These are phyloP conservation scores for Aphanoascus verrucosus DNA, from an alignment of 2,329 filamentous ascomycete species.

Conservation along the genomic window DNA sequence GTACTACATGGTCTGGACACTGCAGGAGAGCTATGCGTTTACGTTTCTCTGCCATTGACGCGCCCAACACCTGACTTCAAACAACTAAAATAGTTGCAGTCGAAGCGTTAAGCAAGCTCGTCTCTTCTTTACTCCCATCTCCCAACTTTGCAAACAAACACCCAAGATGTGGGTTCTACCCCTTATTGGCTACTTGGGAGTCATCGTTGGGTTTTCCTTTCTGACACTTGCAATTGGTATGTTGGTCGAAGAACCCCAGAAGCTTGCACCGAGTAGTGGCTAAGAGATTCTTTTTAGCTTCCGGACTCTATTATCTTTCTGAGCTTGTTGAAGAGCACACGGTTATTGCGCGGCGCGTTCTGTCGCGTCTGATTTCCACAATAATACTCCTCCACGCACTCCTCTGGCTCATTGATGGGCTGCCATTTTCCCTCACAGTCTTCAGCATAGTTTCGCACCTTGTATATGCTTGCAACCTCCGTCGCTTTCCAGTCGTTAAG, in stretches of 20 bases:
- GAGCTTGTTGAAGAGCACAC: slow-evolving; percentile 98
- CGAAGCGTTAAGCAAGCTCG: background rate
- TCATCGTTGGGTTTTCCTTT: slow-evolving; percentile 82
- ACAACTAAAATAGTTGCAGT: too few species aligned
- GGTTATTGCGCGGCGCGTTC: slow-evolving; percentile 76
- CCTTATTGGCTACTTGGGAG: slow-evolving; percentile 77
- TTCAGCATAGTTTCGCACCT: slow-evolving; percentile 71
- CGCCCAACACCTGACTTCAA: background rate
- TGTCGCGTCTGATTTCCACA: slow-evolving; percentile 72
- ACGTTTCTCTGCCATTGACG: background rate
- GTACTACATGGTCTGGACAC: too few species aligned
- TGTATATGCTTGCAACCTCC: slow-evolving; percentile 80
- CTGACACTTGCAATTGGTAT: slow-evolving; percentile 84
- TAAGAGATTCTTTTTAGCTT: slow-evolving; percentile 47
- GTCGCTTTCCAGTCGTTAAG: slow-evolving; percentile 65
- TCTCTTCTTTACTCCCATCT: background rate
- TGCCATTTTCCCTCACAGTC: slow-evolving; percentile 63
- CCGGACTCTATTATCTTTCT: slow-evolving; percentile 95
- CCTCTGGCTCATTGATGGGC: slow-evolving; percentile 71
- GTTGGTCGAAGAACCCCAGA: background rate
- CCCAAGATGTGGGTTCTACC: slow-evolving; percentile 82
- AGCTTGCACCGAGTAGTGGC: background rate
- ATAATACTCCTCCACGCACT: slow-evolving; percentile 65
- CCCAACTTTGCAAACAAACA: background rate
- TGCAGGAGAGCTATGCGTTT: too few species aligned